Conservation (phyloP, 2,329 filamentous ascomycete genomes). For the Trichothecium roseum region DNA sequence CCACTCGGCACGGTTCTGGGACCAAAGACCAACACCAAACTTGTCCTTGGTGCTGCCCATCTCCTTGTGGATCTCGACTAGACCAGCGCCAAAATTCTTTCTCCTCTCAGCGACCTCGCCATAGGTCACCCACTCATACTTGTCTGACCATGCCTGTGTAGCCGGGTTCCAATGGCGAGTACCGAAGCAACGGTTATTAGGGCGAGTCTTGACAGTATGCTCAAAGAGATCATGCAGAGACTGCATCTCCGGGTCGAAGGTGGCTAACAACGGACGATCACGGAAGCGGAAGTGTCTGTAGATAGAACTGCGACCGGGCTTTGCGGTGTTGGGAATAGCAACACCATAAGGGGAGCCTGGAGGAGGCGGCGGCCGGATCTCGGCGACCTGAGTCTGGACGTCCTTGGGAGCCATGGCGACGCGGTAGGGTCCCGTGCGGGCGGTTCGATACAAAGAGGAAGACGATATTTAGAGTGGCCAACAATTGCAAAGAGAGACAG, state of each 20-base stretch:
- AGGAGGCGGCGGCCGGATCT: constrained; percentile 54
- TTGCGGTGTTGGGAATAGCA: constrained; percentile 63
- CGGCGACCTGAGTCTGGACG: constrained; percentile 31
- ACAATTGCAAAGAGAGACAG: no score
- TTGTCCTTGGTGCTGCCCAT: constrained; percentile 51
- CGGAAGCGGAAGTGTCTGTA: constrained; percentile 77
- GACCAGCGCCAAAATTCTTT: constrained; percentile 74
- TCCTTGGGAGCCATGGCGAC: constrained; percentile 21
- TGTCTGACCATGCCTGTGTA: constrained; percentile 61
- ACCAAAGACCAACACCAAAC: constrained; percentile 76
- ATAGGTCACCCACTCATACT: constrained; percentile 79
- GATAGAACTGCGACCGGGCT: constrained; percentile 59
- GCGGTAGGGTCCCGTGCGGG: no score
- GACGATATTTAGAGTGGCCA: no score
- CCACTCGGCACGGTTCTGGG: constrained; percentile 79
- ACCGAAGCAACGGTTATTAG: constrained; percentile 67
- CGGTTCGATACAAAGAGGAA: no score
- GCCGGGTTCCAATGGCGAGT: constrained; percentile 66
- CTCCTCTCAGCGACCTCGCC: constrained; percentile 66
- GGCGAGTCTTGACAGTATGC: constrained; percentile 46
- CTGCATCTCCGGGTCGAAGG: constrained; percentile 57
- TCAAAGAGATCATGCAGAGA: constrained; percentile 81
- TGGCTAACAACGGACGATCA: constrained; percentile 60
- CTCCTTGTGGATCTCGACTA: constrained; percentile 71
- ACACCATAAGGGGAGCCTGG: constrained; percentile 71